A percentile compares a stretch with the other conserved stretches of the same genome.
These are phyloP conservation scores for Starmera quercuum DNA, from an alignment of 805 yeast species.

Conservation along the genomic window DNA sequence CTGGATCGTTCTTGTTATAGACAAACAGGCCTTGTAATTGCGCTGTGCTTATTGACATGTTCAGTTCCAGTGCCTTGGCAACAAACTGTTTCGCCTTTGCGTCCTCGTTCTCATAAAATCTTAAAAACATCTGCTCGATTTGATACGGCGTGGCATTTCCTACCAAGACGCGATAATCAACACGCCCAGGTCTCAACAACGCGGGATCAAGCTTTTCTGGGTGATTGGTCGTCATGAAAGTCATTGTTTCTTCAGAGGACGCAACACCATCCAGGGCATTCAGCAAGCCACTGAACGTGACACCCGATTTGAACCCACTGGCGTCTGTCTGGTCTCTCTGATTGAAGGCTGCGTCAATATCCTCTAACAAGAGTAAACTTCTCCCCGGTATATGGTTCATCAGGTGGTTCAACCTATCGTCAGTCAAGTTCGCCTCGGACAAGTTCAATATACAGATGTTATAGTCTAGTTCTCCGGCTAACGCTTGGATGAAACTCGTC, in stretches of 20 bases:
- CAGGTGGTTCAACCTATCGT: slow-evolving; percentile 86
- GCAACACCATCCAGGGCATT: slow-evolving; percentile 97
- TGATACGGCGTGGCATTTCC: slow-evolving; percentile 86
- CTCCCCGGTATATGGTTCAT: slow-evolving; percentile 96
- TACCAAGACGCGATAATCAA: slow-evolving; percentile 74
- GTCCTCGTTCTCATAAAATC: slow-evolving; percentile 67
- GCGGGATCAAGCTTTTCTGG: slow-evolving; percentile 94
- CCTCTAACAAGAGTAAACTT: slow-evolving; percentile 79
- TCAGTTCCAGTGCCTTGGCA: slow-evolving; percentile 32
- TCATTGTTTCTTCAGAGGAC: slow-evolving; percentile 91
- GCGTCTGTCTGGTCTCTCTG: slow-evolving; percentile 71
- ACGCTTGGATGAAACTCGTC: slow-evolving; percentile 90
- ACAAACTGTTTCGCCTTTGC: slow-evolving; percentile 44
- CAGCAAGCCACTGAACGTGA: slow-evolving; percentile 88
- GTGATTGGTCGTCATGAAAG: slow-evolving; percentile 98
- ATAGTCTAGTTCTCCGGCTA: slow-evolving; percentile 94
- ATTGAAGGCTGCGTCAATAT: slow-evolving; percentile 92
- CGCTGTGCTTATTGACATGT: slow-evolving; percentile 74
- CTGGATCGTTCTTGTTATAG: slow-evolving; percentile 78
- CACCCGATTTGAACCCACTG: slow-evolving; percentile 77
- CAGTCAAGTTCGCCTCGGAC: slow-evolving; percentile 87
- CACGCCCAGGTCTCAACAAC: slow-evolving; percentile 87
- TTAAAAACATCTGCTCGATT: slow-evolving; percentile 73
- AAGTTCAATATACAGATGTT: slow-evolving; percentile 89
- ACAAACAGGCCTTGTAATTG: slow-evolving; percentile 94